Base-by-base conservation (phyloP, 1,139 yeast genomes). In the Taphrina flavorubra region DNA sequence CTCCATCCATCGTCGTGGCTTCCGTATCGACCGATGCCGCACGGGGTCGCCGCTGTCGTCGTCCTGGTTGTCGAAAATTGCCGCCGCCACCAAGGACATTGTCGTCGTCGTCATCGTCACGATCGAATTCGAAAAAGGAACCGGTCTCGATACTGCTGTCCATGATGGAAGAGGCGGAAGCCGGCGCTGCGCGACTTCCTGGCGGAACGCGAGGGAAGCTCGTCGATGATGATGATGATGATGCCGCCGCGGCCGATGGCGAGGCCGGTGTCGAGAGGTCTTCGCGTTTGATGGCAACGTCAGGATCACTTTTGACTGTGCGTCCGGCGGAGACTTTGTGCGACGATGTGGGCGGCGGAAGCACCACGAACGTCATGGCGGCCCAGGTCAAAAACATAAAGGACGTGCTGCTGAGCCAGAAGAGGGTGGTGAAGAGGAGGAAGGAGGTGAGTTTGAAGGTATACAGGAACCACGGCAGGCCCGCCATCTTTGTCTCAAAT, bases 361-460 rank as follows among this genome's bases (percentile, higher is more conserved):
- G 36, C 14, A 56, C 60, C 31, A 39, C 11, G 14, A 39, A 40
- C 7, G 53, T 44, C 56, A 60, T 47, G 36, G 25, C 14, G 46
- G 56, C 37, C 67, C 67, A 63, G 13, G 61, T 55, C 31, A 46
- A 37, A 16, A 63, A 40, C 47, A 57, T 55, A 55, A 44, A 31
- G 6, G 39, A n/a, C 46, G 20, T 31, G 18, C 61, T 57, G 37
- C 55, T 53, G 42, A 44, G 18, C 58, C 64, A 65, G 56, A 65
- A 65, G 25, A 65, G 47, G 16, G 53, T 11, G 53, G 65, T 47
- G 56, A 65, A 65, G 65, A 65, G 55, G 49, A 65, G 6, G 44
- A 65, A 59, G 14, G 69, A 65, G 20, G 58, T 5, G 37, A 65
- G 25, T 16, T 51, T 39, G 60, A 55, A 59, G 40, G 39, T 36